Conservation (phyloP, 1,139 yeast species). For the Taphrina flavorubra region DNA sequence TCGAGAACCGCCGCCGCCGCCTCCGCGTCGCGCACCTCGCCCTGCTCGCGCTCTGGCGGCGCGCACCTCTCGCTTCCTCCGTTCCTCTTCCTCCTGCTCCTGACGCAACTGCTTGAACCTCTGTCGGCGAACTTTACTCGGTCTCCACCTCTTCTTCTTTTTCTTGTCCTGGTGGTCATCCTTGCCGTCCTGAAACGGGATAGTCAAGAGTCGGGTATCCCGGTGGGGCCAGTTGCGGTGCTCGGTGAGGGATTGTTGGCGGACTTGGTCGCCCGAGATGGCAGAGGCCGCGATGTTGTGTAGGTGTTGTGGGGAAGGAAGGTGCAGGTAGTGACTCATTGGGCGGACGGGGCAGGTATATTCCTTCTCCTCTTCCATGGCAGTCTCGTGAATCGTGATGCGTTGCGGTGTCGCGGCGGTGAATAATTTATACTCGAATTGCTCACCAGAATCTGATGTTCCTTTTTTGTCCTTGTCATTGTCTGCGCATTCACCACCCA, state of each 20-base stretch:
- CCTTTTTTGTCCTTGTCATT: too few relatives aligned
- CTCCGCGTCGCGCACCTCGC: not conserved
- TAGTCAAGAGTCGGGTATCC: slow-evolving; percentile 8
- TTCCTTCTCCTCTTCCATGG: not conserved
- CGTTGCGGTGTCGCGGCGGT: slow-evolving; percentile 1
- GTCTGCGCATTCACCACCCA: slow-evolving; percentile 46
- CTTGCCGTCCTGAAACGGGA: not conserved
- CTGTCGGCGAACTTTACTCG: slow-evolving; percentile 20
- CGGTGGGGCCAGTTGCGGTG: slow-evolving; percentile 2
- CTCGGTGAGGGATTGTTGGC: not conserved
- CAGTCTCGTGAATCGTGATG: not conserved
- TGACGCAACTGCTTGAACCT: slow-evolving; percentile 20
- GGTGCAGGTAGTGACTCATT: slow-evolving; percentile 14
- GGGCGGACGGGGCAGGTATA: slow-evolving; percentile 21
- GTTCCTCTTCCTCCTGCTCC: slow-evolving; percentile 21
- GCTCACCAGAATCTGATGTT: not conserved
- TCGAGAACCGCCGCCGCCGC: slow-evolving; percentile 6
- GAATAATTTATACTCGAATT: slow-evolving; percentile 25
- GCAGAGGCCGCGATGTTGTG: not conserved
- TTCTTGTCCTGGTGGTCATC: not conserved
- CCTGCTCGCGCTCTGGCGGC: slow-evolving; percentile 10
- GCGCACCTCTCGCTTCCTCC: slow-evolving; percentile 11
- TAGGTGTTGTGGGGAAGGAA: not conserved
- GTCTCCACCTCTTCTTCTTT: slow-evolving; percentile 24
- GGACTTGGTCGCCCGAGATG: slow-evolving; percentile 19